These are phyloP conservation scores for Fusarium sp. DNA, from an alignment of 2,329 filamentous ascomycete genomes.

Conservation along the genomic window DNA sequence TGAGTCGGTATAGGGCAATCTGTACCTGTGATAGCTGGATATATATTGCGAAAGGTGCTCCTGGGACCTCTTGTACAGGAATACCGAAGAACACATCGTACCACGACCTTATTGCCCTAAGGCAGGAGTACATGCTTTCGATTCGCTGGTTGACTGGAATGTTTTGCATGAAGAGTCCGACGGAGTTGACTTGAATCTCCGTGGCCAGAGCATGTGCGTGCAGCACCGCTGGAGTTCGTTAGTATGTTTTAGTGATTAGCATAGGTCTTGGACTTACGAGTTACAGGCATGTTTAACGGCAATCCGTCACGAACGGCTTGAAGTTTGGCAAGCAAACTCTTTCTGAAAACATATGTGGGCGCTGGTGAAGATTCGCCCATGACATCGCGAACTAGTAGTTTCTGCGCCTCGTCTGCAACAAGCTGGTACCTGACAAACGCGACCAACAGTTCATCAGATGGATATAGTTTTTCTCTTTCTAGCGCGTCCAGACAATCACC, in stretches of 20 bases:
- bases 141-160: constrained; percentile 49
- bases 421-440: constrained; percentile 52
- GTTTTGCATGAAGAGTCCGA: constrained; percentile 48
- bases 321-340: constrained; percentile 45
- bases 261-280: constrained; percentile 39
- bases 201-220: constrained; percentile 46
- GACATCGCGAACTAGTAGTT: constrained; percentile 46
- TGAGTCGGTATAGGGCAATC: constrained; percentile 53
- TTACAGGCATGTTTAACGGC: constrained; percentile 38
- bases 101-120: constrained; percentile 50
- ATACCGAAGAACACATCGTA: constrained; percentile 52
- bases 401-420: constrained; percentile 53
- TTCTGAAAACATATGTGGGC: constrained; percentile 50
- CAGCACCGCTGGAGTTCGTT: constrained; percentile 42
- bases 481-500: constrained; percentile 65
- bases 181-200: constrained; percentile 48
- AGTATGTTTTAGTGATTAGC: background rate
- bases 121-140: constrained; percentile 51
- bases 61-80: constrained; percentile 44
- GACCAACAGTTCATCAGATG: constrained; percentile 61
- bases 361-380: constrained; percentile 41
- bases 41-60: constrained; percentile 49
- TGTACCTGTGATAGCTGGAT: constrained; percentile 52
- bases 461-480: constrained; percentile 56
- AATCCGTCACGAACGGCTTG: constrained; percentile 42